Evolutionary conservation across 2,329 filamentous ascomycete species (phyloP), one percentile per base, ranked within the genome.

Genomic region (Colletotrichum brevisporum): DNA sequence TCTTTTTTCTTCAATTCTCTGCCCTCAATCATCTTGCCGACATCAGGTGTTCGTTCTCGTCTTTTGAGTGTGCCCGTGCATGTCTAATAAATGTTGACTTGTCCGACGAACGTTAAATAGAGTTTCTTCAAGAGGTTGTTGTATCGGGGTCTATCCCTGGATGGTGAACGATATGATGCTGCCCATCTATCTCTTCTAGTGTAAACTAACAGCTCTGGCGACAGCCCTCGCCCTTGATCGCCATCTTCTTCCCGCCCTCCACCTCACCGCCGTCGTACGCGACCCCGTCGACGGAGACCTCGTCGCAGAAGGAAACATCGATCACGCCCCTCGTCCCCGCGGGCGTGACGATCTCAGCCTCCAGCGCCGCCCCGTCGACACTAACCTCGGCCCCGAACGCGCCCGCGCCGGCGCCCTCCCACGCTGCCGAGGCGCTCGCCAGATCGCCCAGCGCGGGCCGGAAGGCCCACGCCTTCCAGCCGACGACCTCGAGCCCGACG

Each of bases 391-490:
- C 65, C 10, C 47, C 47, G 24, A 58, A 67, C 13, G 48, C 53
- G 2, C 59, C 65, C 21, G 21, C 21, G 3, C 65, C 65, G 2
- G 31, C 53, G 16, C 55, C 53, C 16, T 15, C 27, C 65, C 65
- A 78, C 8, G 73, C 75, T 4, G 65, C 67, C 51, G 72, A 51
- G 1, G 72, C 72, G 24, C 60, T 67, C 41, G 27, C 66, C 52
- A 77, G 63, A 54, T 70, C 69, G 1, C 68, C 75, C 57, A 71
- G 63, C 39, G 54, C 47, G 4, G 78, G 78, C 6, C 47, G 60
- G 47, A 80, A 74, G 21, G 26, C 64, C 78, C 78, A 81, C 10
- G 45, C 72, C 50, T 66, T 71, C 24, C 76, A 76, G 16, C 71
- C 68, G 8, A 62, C 57, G 9, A 78, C 60, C 45, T 75, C 73